phyloP scores from a whole-genome alignment of 2,329 filamentous ascomycete species.

The Colletotrichum destructivum region DNA sequence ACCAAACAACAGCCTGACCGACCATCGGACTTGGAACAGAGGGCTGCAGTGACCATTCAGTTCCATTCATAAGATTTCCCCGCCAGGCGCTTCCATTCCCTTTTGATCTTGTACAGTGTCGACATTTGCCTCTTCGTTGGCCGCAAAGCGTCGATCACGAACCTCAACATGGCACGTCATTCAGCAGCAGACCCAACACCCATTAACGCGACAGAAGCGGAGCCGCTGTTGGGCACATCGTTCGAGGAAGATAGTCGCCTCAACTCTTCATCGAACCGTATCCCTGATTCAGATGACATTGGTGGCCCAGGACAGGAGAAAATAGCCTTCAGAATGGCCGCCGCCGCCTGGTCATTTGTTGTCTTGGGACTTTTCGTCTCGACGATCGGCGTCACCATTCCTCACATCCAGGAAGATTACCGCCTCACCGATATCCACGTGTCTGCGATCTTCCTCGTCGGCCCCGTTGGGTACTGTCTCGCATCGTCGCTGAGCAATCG shows the following conservation, averaged over 20 bases:
- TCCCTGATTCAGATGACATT: neutral
- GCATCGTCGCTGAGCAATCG: conserved; percentile 56
- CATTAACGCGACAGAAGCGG: neutral
- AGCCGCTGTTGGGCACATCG: neutral
- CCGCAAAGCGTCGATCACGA: too few relatives aligned
- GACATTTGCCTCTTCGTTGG: too few relatives aligned
- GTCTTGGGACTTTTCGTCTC: conserved; percentile 48
- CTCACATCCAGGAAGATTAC: conserved; percentile 57
- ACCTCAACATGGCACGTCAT: neutral
- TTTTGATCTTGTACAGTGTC: too few relatives aligned
- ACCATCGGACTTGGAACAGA: neutral
- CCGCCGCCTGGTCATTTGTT: conserved; percentile 35
- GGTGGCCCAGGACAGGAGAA: neutral
- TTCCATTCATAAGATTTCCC: rapidly evolving
- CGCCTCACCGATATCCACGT: conserved; percentile 58
- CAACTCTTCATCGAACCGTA: too few relatives aligned
- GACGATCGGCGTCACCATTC: conserved; percentile 48
- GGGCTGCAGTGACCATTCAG: too few relatives aligned
- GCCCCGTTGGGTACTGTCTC: conserved; percentile 59
- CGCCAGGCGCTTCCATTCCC: too few relatives aligned
- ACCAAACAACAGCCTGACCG: neutral
- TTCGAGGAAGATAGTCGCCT: neutral
- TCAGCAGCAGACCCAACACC: too few relatives aligned
- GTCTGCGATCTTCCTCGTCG: conserved; percentile 60
- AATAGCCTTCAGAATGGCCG: neutral